Conservation (phyloP, 192 early-diverging fungal genomes). For the Entomortierella chlamydospora region DNA sequence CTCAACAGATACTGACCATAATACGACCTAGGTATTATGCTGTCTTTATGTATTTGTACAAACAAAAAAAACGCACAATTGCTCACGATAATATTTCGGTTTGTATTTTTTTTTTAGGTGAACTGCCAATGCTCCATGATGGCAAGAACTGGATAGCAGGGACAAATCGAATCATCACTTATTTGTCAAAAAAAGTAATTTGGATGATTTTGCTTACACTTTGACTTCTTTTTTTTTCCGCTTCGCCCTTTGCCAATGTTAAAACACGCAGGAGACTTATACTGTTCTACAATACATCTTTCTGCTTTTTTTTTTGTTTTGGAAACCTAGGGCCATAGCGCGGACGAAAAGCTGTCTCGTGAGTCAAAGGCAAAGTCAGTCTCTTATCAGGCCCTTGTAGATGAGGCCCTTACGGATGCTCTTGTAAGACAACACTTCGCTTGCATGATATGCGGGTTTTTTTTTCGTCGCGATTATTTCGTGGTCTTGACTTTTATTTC, state of each 20-base stretch:
- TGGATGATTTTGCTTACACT: background rate
- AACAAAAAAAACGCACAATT: too few species aligned
- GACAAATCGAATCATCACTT: slow-evolving; percentile 56
- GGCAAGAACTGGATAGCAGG: slow-evolving; percentile 66
- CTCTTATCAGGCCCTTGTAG: slow-evolving; percentile 73
- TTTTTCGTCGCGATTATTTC: too few species aligned
- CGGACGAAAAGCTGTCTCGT: slow-evolving; percentile 42
- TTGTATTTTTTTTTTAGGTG: slow-evolving; percentile 58
- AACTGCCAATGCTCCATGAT: slow-evolving; percentile 76
- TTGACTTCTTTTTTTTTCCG: background rate
- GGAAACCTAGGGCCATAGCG: slow-evolving; percentile 34
- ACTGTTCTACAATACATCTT: too few species aligned
- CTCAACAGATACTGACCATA: too few species aligned
- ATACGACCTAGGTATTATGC: too few species aligned
- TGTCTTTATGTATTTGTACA: too few species aligned
- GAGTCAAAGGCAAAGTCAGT: slow-evolving; percentile 57
- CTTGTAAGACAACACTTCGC: slow-evolving; percentile 54
- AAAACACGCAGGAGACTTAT: too few species aligned
- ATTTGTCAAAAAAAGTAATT: slow-evolving; percentile 53
- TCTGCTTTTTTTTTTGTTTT: background rate
- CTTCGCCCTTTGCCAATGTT: too few species aligned
- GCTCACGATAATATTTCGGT: too few species aligned
- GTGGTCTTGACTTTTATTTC: background rate
- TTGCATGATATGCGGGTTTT: too few species aligned
- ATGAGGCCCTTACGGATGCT: slow-evolving; percentile 80